Evolutionary conservation across 140 eudicot genomes (phyloP), one percentile per base, ranked within the genome.

Genomic region (Cichorium intybus): DNA sequence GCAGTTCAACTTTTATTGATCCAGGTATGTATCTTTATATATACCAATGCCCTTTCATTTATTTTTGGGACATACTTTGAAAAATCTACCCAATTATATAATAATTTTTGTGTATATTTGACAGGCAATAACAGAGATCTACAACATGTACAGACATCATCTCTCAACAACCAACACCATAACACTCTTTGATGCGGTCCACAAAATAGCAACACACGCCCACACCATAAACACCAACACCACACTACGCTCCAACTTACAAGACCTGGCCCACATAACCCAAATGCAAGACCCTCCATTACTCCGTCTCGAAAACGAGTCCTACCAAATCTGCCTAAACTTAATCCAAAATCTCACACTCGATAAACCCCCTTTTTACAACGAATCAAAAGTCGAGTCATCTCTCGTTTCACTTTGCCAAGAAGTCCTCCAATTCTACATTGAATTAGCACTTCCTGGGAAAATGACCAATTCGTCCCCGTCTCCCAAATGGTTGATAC

Each of bases 281-380:
- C 99, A 88, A 81, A 83, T 93, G 97, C 99, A 93, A 67, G 97
- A 93, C 75, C 99, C 99, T 0, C 99, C 99, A 10, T 71, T 93
- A 31, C 70, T 93, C 28, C 99, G 97, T 39, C 90, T 93, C 3
- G 99, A 93, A 68, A 93, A 77, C 39, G 99, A 93, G 59, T 79
- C 95, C 23, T 93, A 93, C 66, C 99, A 88, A 71, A 80, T 82
- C 47, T 93, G 97, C 79, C 80, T 93, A 48, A 77, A 94, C 6
- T 49, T 93, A 2, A 57, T 93, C 45, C 95, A 93, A 65, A 93
- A 93, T 72, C 97, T 93, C 18, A 67, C 78, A 1, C 53, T 73
- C 10, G 99, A 93, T 67, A 70, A 75, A 48, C 88, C 95, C 26
- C 74, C 77, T 2, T 70, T 59, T 69, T 76, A 69, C 14, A 79